Percentiles rank a stretch among this genome's conserved stretches.
Evolutionary conservation across 306 rosid genomes (phyloP).

Genomic region (Hippophae gyantsensis): DNA sequence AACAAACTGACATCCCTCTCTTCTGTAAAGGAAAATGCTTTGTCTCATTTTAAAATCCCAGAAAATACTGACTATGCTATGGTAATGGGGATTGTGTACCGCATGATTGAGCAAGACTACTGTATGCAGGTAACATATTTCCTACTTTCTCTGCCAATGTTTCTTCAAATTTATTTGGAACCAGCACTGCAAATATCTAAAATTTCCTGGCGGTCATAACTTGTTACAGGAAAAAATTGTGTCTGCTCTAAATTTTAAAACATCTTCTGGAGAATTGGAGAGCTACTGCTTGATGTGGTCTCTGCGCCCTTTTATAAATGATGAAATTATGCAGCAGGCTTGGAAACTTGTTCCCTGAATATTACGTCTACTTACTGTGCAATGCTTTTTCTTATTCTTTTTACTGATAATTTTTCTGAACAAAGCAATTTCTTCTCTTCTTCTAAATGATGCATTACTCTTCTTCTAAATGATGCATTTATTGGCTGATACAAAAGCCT

Average conservation of each 20-base stretch:
- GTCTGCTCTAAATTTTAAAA: conserved; percentile 42
- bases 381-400: too few species aligned
- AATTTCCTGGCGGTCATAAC: background rate
- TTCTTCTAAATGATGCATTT: too few species aligned
- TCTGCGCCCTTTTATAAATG: conserved; percentile 41
- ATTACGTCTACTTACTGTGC: background rate
- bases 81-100: conserved; percentile 46
- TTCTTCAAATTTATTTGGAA: conserved; percentile 2
- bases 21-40: conserved; percentile 30
- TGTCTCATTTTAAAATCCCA: conserved; percentile 21
- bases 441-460: too few species aligned
- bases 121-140: conserved; percentile 57
- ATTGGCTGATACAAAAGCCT: too few species aligned
- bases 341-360: conserved; percentile 50
- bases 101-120: conserved; percentile 62
- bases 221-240: conserved; percentile 57
- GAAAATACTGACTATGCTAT: conserved; percentile 34
- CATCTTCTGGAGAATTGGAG: conserved; percentile 53
- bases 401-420: too few species aligned
- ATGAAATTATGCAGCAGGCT: conserved; percentile 43
- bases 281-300: conserved; percentile 79
- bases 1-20: background rate
- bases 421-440: too few species aligned
- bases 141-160: background rate
- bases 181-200: background rate